Evolutionary conservation across 1,284 basidiomycete species (phyloP).

Genomic region (Malassezia nana): DNA sequence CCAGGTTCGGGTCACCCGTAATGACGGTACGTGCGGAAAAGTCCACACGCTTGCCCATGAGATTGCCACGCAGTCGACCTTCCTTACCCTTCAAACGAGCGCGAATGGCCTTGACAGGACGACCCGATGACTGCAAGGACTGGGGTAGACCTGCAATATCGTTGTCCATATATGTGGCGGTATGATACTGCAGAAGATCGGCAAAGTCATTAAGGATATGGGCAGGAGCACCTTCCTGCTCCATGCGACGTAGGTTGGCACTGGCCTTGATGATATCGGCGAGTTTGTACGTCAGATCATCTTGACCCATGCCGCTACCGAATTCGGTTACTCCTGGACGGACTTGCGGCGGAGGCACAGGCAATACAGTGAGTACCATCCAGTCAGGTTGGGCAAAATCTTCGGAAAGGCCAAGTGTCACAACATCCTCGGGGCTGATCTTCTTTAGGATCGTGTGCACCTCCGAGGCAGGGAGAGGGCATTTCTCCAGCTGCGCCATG

Average conservation of each 20-base stretch:
- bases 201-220: slow-evolving; percentile 95
- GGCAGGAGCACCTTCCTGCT: slow-evolving; percentile 91
- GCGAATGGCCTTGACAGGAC: slow-evolving; percentile 96
- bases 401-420: slow-evolving; percentile 80
- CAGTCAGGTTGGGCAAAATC: slow-evolving; percentile 95
- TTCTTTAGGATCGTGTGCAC: slow-evolving; percentile 61
- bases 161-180: slow-evolving; percentile 99
- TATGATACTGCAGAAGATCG: slow-evolving; percentile 84
- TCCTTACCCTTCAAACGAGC: slow-evolving; percentile 98
- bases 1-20: slow-evolving; percentile 93
- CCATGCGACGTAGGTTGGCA: slow-evolving; percentile 78
- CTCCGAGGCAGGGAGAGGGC: slow-evolving; percentile 74
- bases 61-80: slow-evolving; percentile 88
- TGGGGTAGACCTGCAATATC: slow-evolving; percentile 97
- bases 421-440: slow-evolving; percentile 72
- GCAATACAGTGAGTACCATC: slow-evolving; percentile 98
- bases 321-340: slow-evolving; percentile 95
- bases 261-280: slow-evolving; percentile 95
- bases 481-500: slow-evolving; percentile 76
- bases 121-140: slow-evolving; percentile 90
- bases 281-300: slow-evolving; percentile 97
- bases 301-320: slow-evolving; percentile 88
- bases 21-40: slow-evolving; percentile 99
- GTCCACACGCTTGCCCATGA: slow-evolving; percentile 99
- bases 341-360: slow-evolving; percentile 94